A percentile compares a stretch with the other conserved stretches of the same genome.
Evolutionary conservation across 495 filamentous ascomycete species (phyloP).

Genomic region (Annulohypoxylon nitens): DNA sequence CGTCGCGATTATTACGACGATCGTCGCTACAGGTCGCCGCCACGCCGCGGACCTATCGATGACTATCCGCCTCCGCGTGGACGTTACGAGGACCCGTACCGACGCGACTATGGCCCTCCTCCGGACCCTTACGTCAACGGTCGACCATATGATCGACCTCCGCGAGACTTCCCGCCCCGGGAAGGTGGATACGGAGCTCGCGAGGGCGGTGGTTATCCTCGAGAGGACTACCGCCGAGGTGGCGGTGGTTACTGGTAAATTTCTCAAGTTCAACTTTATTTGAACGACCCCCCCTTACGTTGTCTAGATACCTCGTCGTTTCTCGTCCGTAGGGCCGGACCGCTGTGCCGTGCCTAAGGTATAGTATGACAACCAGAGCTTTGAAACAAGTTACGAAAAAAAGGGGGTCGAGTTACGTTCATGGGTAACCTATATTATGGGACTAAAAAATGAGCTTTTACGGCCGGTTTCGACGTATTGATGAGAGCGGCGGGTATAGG

Average conservation of each 20-base stretch:
- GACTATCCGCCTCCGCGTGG: constrained; percentile 77
- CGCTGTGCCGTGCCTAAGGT: constrained; percentile 8
- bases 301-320: constrained; percentile 48
- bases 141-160: constrained; percentile 71
- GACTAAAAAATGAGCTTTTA: constrained; percentile 23
- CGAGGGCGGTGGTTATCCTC: constrained; percentile 59
- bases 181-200: constrained; percentile 63
- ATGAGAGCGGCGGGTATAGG: constrained; percentile 32
- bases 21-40: constrained; percentile 82
- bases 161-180: constrained; percentile 66
- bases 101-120: constrained; percentile 69
- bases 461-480: constrained; percentile 35
- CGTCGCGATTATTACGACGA: constrained; percentile 88
- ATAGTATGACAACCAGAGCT: constrained; percentile 10
- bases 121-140: constrained; percentile 76
- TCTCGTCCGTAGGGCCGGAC: constrained; percentile 25
- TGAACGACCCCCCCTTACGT: constrained; percentile 52
- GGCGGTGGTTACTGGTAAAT: constrained; percentile 60
- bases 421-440: constrained; percentile 23
- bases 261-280: constrained; percentile 42
- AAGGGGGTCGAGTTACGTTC: constrained; percentile 7
- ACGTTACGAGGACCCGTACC: constrained; percentile 73
- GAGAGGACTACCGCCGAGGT: constrained; percentile 60
- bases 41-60: constrained; percentile 76
- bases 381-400: constrained; percentile 37